A percentile compares a stretch with the other conserved stretches of the same genome.
Conservation (phyloP, 2,329 filamentous ascomycete species). For the Aureobasidium sp. region DNA sequence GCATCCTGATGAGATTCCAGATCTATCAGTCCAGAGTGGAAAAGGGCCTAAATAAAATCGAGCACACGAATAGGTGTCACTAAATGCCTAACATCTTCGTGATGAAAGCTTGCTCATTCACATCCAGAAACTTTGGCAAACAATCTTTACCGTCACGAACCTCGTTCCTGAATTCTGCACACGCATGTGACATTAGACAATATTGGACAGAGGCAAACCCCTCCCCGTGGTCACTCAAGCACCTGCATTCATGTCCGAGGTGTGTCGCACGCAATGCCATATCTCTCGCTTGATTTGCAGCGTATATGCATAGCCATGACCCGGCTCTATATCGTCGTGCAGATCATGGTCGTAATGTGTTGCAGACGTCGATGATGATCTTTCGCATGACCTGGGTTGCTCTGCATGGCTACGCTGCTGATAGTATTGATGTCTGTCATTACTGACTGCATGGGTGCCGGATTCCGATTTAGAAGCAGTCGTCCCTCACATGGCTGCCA, state of each 20-base stretch:
- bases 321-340: background rate
- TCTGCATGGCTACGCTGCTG: background rate
- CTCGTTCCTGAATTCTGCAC: background rate
- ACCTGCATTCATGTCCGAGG: background rate
- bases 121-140: too few species aligned
- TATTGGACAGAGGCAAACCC: background rate
- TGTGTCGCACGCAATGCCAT: background rate
- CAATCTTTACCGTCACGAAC: background rate
- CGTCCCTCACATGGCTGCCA: background rate
- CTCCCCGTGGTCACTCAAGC: background rate
- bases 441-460: background rate
- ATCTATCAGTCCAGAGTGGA: background rate
- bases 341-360: background rate
- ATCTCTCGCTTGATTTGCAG: background rate
- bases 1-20: background rate
- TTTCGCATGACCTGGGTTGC: background rate
- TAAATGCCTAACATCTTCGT: background rate
- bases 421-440: background rate
- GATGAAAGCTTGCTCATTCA: background rate
- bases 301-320: background rate
- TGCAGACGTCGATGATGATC: background rate
- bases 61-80: background rate
- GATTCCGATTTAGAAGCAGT: background rate
- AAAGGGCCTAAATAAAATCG: too few species aligned
- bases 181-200: background rate